A percentile compares a stretch with the other conserved stretches of the same genome.
Conservation (phyloP, 2,329 filamentous ascomycete species). For the Hypoxylon sp. region DNA sequence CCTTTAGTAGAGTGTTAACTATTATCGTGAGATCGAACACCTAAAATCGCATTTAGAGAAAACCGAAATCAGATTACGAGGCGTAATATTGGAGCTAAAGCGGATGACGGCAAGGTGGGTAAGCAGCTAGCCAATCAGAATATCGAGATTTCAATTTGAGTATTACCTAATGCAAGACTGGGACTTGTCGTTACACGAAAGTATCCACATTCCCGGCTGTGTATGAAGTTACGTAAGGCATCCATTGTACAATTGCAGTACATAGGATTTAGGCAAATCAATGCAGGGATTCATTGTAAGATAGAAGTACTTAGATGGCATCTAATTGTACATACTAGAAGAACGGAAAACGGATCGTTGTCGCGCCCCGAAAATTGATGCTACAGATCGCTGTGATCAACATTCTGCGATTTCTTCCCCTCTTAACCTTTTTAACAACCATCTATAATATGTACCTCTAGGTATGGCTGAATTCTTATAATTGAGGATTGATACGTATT, state of each 20-base stretch:
- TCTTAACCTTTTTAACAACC: conserved; percentile 17
- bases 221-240: conserved; percentile 24
- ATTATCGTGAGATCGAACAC: background rate
- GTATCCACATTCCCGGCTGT: conserved; percentile 5
- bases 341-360: conserved; percentile 5
- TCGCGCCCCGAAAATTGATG: conserved; percentile 29
- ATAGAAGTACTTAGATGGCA: conserved; percentile 6
- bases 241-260: conserved; percentile 26
- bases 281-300: conserved; percentile 1
- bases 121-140: conserved; percentile 14
- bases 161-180: conserved; percentile 16
- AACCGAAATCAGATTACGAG: conserved; percentile 8
- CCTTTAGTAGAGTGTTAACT: background rate
- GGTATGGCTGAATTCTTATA: conserved; percentile 1
- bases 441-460: conserved; percentile 7
- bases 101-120: background rate
- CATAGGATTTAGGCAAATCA: background rate
- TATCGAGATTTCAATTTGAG: conserved; percentile 15
- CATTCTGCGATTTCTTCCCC: conserved; percentile 33
- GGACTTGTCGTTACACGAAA: conserved; percentile 7
- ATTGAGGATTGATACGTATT: conserved; percentile 11
- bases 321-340: background rate
- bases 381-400: conserved; percentile 25
- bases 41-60: background rate
- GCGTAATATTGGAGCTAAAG: conserved; percentile 1